Conservation (phyloP, 2,329 filamentous ascomycete genomes). For the Fusarium transvaalense region DNA sequence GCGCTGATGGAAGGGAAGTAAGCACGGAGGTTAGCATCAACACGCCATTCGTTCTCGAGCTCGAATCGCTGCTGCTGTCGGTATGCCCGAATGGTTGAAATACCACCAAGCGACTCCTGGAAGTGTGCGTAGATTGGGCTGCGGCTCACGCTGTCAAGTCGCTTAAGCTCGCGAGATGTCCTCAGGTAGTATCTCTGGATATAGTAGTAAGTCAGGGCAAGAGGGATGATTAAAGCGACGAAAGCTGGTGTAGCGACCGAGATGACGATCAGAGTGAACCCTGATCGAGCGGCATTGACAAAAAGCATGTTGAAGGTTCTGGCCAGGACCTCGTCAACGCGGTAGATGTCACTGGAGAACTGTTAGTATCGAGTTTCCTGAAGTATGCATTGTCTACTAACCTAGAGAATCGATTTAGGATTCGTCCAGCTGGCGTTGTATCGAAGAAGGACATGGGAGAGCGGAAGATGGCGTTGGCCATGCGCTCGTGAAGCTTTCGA, state of each 20-base stretch:
- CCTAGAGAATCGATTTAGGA: constrained; percentile 96
- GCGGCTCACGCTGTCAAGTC: constrained; percentile 92
- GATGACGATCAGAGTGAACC: constrained; percentile 90
- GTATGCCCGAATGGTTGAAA: constrained; percentile 96
- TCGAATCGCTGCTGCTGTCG: constrained; percentile 88
- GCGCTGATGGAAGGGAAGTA: constrained; percentile 97
- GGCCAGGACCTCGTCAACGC: constrained; percentile 91
- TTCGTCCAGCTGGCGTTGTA: constrained; percentile 94
- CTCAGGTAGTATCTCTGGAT: constrained; percentile 98
- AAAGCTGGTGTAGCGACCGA: constrained; percentile 85
- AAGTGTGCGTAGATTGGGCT: constrained; percentile 99
- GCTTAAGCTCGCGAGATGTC: constrained; percentile 95
- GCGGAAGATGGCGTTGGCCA: constrained; percentile 97
- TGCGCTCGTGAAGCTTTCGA: constrained; percentile 93
- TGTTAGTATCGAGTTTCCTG: constrained; percentile 40
- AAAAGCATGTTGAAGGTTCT: constrained; percentile 98
- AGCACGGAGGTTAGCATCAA: constrained; percentile 92
- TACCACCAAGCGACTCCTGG: constrained; percentile 93
- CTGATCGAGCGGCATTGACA: constrained; percentile 77
- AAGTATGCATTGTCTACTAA: constrained; percentile 56
- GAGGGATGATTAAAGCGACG: constrained; percentile 81
- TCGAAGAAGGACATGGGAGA: constrained; percentile 99
- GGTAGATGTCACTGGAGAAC: constrained; percentile 75
- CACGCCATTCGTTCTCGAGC: constrained; percentile 95
- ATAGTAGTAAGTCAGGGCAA: constrained; percentile 85